Evolutionary conservation across 1,284 basidiomycete species (phyloP).

Genomic region (Vanrija sp.): DNA sequence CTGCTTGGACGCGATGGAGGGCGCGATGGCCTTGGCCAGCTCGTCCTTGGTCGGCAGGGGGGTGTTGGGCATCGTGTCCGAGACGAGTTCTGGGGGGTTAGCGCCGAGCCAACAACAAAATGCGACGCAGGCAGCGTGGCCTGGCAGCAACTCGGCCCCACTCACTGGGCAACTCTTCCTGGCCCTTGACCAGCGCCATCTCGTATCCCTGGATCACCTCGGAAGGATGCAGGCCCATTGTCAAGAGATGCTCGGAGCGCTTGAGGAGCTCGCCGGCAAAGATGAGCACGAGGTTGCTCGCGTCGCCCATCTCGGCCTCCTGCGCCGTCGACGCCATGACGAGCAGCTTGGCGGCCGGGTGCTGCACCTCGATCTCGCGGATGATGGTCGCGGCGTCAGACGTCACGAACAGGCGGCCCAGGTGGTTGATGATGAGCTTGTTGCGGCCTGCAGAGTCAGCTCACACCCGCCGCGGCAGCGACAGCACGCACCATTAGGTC

Average conservation of each 20-base stretch:
- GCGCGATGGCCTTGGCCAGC: slow-evolving; percentile 76
- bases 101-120: not conserved
- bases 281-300: slow-evolving; percentile 93
- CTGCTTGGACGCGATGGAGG: slow-evolving; percentile 94
- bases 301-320: slow-evolving; percentile 97
- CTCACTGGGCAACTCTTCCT: slow-evolving; percentile 86
- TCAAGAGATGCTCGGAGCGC: slow-evolving; percentile 84
- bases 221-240: slow-evolving; percentile 95
- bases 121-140: not conserved
- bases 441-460: slow-evolving; percentile 64
- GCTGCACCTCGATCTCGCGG: slow-evolving; percentile 94
- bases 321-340: slow-evolving; percentile 98
- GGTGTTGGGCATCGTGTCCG: slow-evolving; percentile 47
- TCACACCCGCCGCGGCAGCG: not conserved
- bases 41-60: slow-evolving; percentile 73
- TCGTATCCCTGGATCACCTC: slow-evolving; percentile 95
- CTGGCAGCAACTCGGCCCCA: slow-evolving; percentile 21
- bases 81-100: slow-evolving; percentile 52
- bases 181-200: slow-evolving; percentile 78
- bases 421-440: slow-evolving; percentile 93
- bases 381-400: slow-evolving; percentile 99
- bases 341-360: slow-evolving; percentile 93
- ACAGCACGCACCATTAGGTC: slow-evolving; percentile 74
- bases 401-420: slow-evolving; percentile 93
- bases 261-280: slow-evolving; percentile 93